Percentiles rank a stretch among this genome's conserved stretches.
Conservation (phyloP, 345 rosid species). For the Eucalyptus erythrocorys region DNA sequence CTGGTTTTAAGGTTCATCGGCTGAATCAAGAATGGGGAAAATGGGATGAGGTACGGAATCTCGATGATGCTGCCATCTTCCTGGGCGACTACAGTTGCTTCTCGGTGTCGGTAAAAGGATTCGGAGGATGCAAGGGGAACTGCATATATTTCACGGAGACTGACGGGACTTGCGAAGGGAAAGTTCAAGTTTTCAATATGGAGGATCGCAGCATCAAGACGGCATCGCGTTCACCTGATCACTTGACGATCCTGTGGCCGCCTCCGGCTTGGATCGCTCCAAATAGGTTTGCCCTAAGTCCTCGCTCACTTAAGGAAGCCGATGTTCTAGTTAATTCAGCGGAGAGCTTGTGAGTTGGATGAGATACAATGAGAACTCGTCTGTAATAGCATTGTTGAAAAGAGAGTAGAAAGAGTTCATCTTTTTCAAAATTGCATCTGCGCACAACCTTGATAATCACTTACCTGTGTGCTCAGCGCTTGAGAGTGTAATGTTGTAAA, state of each 20-base stretch:
- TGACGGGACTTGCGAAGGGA: no score
- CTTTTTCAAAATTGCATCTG: neutral
- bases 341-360: neutral
- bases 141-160: neutral
- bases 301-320: neutral
- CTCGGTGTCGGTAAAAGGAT: slow-evolving; percentile 4
- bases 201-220: neutral
- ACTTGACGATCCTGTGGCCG: neutral
- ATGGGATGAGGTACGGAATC: slow-evolving; percentile 19
- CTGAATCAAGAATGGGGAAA: slow-evolving; percentile 13
- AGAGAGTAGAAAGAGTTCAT: neutral
- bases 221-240: neutral
- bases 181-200: neutral
- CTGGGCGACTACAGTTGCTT: slow-evolving; percentile 13
- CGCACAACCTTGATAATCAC: neutral
- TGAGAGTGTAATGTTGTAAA: no score
- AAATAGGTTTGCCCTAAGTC: neutral
- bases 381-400: neutral
- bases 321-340: neutral
- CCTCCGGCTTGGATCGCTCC: neutral
- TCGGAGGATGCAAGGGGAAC: neutral
- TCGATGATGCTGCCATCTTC: slow-evolving; percentile 11
- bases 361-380: neutral
- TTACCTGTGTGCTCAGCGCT: no score
- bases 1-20: slow-evolving; percentile 18